Percentiles rank a stretch among this genome's conserved stretches.
Evolutionary conservation across 345 rosid species (phyloP).

Genomic region (Pugionium cornutum): DNA sequence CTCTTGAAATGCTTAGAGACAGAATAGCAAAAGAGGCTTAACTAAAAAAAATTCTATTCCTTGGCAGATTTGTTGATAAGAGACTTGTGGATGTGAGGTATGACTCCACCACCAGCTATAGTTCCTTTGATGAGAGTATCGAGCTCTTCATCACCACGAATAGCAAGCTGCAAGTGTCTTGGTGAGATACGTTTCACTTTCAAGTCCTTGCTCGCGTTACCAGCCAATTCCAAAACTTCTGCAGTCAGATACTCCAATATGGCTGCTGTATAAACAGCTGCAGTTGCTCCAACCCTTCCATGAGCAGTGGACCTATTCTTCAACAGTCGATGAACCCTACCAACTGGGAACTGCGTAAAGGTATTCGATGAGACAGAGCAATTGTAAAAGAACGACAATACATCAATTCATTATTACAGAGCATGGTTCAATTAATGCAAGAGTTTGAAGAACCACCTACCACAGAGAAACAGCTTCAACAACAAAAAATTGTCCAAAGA

Average conservation of each 20-base stretch:
- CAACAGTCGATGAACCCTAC: slow-evolving; percentile 61
- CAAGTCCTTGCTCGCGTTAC: slow-evolving; percentile 73
- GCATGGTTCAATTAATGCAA: background rate
- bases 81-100: slow-evolving; percentile 77
- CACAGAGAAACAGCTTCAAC: no score
- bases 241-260: slow-evolving; percentile 71
- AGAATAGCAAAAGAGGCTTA: background rate
- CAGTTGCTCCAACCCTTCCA: slow-evolving; percentile 75
- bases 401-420: no score
- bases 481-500: no score
- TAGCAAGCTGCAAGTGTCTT: slow-evolving; percentile 69
- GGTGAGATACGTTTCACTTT: slow-evolving; percentile 73
- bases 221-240: slow-evolving; percentile 71
- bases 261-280: slow-evolving; percentile 71
- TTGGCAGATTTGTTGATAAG: slow-evolving; percentile 71
- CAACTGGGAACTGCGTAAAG: slow-evolving; percentile 64
- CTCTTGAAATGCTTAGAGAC: no score
- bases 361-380: background rate
- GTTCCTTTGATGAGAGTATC: slow-evolving; percentile 81
- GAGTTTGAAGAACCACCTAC: background rate
- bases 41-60: slow-evolving; percentile 30
- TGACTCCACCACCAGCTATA: slow-evolving; percentile 80
- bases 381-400: no score
- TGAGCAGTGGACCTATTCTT: slow-evolving; percentile 67
- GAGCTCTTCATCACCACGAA: slow-evolving; percentile 71